Base-by-base conservation (phyloP, 306 rosid genomes). In the Trifolium subterraneum region DNA sequence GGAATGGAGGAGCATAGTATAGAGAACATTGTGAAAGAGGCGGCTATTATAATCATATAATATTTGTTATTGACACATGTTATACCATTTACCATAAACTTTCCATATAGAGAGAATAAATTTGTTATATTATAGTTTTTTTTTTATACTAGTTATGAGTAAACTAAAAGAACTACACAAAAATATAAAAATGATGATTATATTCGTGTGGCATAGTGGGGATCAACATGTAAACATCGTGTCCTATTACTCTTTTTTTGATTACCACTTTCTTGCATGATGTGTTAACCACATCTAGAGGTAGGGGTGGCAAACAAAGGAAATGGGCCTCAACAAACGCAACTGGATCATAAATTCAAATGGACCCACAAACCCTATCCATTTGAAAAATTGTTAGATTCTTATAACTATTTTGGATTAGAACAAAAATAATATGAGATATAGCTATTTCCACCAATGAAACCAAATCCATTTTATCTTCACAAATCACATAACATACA, bases 291-390 rank as follows among this genome's bases (percentile, higher is more conserved):
- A 38, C 70, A 64, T 64, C 70, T 64, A 7, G 1, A 35, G 38
- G 73, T 52, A 7, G 71, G 72, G 22, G 61, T 72, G 82, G 80
- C 73, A 65, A 75, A 76, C n/a, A n/a, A 22, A 22, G n/a, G 16
- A 10, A 33, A 72, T 76, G 74, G 64, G 77, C 45, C 77, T 63
- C 6, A 35, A 12, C 69, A 16, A 8, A 73, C 29, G 31, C 70
- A 80, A 76, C 67, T 72, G 64, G 84, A 76, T 67, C 79, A 84
- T 73, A 77, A 75, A 78, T 56, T 42, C 63, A 31, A 58, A 20
- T 13, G 85, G 88, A 29, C 85, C 85, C 88, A 81, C 85, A 70
- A 44, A 50, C 15, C 68, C 79, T 78, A 78, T 84, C 88, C 20
- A 22, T 64, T 62, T 47, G 16, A 19, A 20, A 47, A 13, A 20